phyloP scores from a whole-genome alignment of 208 protist species.

The Jaenimonas drosophilae region DNA sequence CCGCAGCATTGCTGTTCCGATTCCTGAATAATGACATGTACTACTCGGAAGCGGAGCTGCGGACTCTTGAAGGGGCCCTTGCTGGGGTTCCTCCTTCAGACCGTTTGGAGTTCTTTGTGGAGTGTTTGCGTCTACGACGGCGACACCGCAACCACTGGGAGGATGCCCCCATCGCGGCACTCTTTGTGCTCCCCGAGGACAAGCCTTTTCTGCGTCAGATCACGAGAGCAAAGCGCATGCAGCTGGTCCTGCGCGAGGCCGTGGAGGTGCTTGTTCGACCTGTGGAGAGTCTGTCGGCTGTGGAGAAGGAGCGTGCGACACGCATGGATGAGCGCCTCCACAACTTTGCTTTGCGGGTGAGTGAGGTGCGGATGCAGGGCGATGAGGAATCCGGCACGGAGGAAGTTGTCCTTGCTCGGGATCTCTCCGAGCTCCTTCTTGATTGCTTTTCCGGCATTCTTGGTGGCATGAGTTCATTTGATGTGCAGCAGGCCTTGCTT shows the following conservation, averaged over 20 bases:
- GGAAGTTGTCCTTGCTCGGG: no score
- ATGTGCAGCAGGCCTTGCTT: no score
- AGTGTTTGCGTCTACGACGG: conserved; percentile 51
- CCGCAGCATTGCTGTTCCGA: conserved; percentile 41
- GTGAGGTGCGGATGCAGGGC: no score
- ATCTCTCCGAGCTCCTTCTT: no score
- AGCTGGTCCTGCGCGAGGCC: conserved; percentile 22
- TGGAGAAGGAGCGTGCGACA: no score
- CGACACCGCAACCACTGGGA: conserved; percentile 68
- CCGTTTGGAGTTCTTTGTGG: conserved; percentile 56
- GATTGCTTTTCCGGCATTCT: no score
- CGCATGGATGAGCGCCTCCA: no score
- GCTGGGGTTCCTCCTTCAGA: conserved; percentile 14
- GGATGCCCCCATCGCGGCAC: conserved; percentile 53
- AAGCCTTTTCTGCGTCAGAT: conserved; percentile 20
- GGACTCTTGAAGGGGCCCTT: conserved; percentile 44
- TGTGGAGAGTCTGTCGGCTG: no score
- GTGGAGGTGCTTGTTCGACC: conserved; percentile 11
- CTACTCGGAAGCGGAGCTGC: conserved; percentile 46
- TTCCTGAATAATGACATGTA: conserved; percentile 88
- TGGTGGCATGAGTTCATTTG: no score
- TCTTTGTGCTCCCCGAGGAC: conserved; percentile 40
- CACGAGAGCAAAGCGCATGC: conserved; percentile 20
- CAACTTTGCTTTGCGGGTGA: no score
- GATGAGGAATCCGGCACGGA: no score